These are phyloP conservation scores for Moesziomyces globuligerus DNA, from an alignment of 1,284 basidiomycete species.

Conservation along the genomic window DNA sequence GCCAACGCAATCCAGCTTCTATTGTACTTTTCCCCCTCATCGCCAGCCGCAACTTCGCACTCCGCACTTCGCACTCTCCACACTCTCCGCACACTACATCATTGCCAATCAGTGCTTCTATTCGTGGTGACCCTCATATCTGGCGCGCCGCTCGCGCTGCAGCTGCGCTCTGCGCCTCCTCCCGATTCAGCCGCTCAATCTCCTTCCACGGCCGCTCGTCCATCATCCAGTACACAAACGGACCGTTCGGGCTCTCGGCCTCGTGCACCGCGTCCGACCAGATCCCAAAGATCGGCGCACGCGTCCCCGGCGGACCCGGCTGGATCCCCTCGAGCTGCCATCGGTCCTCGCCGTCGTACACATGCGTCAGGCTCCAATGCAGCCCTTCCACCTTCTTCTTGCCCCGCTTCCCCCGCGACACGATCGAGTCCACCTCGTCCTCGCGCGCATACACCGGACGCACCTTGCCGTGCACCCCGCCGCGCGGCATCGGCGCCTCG, in stretches of 20 bases:
- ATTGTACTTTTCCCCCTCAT: too few species aligned
- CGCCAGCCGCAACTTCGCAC: too few species aligned
- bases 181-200: constrained; percentile 12
- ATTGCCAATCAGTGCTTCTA: too few species aligned
- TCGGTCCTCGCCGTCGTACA: constrained; percentile 53
- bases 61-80: too few species aligned
- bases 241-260: constrained; percentile 41
- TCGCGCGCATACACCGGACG: constrained; percentile 41
- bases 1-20: too few species aligned
- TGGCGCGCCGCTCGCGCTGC: too few species aligned
- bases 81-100: too few species aligned
- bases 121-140: too few species aligned
- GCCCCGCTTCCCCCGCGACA: constrained; percentile 15
- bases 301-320: constrained; percentile 46
- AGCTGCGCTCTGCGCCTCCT: too few species aligned
- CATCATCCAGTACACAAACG: constrained; percentile 50
- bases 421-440: constrained; percentile 26
- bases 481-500: constrained; percentile 40
- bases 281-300: constrained; percentile 51
- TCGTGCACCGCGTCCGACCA: constrained; percentile 50
- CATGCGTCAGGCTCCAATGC: constrained; percentile 51
- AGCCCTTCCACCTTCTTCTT: constrained; percentile 37
- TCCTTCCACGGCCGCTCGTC: constrained; percentile 47
- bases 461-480: constrained; percentile 40
- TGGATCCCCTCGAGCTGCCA: constrained; percentile 51